Evolutionary conservation across 1,139 yeast genomes (phyloP).

Genomic region (Geotrichum citri-aurantii): DNA sequence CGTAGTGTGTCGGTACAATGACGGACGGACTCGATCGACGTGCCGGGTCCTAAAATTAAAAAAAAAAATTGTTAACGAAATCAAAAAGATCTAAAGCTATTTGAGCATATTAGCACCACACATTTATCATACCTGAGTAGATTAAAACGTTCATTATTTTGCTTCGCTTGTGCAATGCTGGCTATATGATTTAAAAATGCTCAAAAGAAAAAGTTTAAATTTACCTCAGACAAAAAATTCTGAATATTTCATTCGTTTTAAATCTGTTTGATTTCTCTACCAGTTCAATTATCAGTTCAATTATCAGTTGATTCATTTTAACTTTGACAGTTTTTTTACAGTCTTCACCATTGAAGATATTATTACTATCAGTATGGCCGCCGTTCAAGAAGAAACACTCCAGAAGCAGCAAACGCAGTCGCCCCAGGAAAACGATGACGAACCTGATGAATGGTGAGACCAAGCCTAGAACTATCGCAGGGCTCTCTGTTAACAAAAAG

Average conservation of each 20-base stretch:
- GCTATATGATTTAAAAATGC: neutral
- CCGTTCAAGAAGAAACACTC: neutral
- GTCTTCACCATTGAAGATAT: neutral
- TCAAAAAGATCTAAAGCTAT: neutral
- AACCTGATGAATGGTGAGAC: constrained; percentile 51
- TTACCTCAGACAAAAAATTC: neutral
- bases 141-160: constrained; percentile 70
- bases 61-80: neutral
- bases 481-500: neutral
- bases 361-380: neutral
- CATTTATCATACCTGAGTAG: constrained; percentile 46
- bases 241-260: neutral
- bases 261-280: neutral
- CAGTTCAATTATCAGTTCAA: neutral
- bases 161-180: neutral
- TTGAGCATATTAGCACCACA: neutral
- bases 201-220: neutral
- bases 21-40: constrained; percentile 79
- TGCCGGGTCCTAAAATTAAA: constrained; percentile 55
- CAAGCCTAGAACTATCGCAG: neutral
- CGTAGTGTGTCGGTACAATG: constrained; percentile 76
- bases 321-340: too few relatives aligned
- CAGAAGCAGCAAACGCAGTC: neutral
- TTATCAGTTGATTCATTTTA: neutral
- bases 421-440: constrained; percentile 37